Base-by-base conservation (phyloP, 1,284 basidiomycete genomes). In the Rhodotorula sp. region DNA sequence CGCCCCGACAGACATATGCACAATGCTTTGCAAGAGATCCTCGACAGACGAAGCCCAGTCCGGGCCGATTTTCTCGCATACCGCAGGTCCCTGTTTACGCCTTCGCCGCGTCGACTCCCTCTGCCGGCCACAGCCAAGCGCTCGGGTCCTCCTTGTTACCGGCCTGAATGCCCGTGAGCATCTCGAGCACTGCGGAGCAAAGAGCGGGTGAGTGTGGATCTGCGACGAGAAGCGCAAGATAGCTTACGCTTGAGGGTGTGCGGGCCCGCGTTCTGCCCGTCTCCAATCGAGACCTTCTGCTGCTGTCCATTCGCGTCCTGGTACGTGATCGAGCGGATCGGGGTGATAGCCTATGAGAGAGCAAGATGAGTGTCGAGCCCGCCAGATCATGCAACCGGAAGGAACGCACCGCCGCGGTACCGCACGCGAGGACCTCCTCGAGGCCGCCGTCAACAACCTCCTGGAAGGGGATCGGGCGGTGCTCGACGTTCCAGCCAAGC, bases 301-400 rank as follows among this genome's bases (percentile, higher is more conserved):
- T 76, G 79, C 55, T 77, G 75, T 19, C 73, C 68, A 2, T 77
- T 70, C 25, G 77, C 66, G 25, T 76, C 77, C 75, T 80, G 76
- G 77, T 81, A 81, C 23, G 81, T 77, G 70, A 82, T 79, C 46
- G 77, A 79, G 53, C 80, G 75, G 54, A 82, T 79, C 27, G 81
- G 80, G 25, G 81, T 82, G 67, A 82, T 79, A 53, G 73, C 76
- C 77, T 74, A 54, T 19, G 54, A 21, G 44, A 59, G 34, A 21
- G 7, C 7, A 44, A 2, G 49, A 21, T 49, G 48, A 23, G 58
- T 50, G 7, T 55, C 42, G 21, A 8, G 7, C 14, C 49, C 21
- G 2, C 8, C 4, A 13, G 21, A 19, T 8, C n/a, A 64, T n/a
- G 3, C 19, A 45, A n/a, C 0, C 16, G 23, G 23, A 27, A n/a